Evolutionary conservation across 495 filamentous ascomycete species (phyloP).

Genomic region (Neurospora sp.): DNA sequence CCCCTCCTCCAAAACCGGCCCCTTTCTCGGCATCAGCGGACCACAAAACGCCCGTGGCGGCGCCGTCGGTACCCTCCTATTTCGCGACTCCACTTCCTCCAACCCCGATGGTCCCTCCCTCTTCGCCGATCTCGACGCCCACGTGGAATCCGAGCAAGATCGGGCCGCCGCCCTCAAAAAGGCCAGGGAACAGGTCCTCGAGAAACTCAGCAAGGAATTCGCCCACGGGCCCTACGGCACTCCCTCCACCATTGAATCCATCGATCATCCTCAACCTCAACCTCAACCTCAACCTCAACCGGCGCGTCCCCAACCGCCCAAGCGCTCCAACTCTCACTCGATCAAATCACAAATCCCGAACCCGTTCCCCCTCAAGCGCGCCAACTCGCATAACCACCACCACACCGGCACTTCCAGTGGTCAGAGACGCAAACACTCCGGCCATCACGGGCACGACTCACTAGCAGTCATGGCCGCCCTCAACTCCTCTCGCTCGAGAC

Average conservation of each 20-base stretch:
- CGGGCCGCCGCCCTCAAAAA: constrained; percentile 31
- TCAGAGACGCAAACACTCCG: background rate
- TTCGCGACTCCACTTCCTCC: background rate
- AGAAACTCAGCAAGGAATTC: constrained; percentile 35
- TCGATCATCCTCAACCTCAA: background rate
- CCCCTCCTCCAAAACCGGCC: constrained; percentile 26
- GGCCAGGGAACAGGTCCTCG: constrained; percentile 36
- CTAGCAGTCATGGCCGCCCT: background rate
- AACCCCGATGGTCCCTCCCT: constrained; percentile 30
- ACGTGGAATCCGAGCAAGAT: constrained; percentile 32
- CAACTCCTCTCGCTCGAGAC: background rate
- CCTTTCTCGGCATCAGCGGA: constrained; percentile 3
- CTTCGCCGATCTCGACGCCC: constrained; percentile 27
- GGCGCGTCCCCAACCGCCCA: background rate
- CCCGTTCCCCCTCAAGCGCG: background rate
- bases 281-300: background rate
- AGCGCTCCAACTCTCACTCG: background rate
- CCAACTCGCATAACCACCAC: background rate
- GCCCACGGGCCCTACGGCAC: background rate
- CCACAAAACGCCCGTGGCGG: background rate
- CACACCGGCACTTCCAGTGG: background rate
- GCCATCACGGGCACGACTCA: background rate
- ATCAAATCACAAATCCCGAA: background rate
- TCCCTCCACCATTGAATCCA: background rate
- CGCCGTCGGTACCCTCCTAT: background rate